Evolutionary conservation across 2,329 filamentous ascomycete species (phyloP), one percentile per base, ranked within the genome.

Genomic region (Knoxdaviesia proteae): DNA sequence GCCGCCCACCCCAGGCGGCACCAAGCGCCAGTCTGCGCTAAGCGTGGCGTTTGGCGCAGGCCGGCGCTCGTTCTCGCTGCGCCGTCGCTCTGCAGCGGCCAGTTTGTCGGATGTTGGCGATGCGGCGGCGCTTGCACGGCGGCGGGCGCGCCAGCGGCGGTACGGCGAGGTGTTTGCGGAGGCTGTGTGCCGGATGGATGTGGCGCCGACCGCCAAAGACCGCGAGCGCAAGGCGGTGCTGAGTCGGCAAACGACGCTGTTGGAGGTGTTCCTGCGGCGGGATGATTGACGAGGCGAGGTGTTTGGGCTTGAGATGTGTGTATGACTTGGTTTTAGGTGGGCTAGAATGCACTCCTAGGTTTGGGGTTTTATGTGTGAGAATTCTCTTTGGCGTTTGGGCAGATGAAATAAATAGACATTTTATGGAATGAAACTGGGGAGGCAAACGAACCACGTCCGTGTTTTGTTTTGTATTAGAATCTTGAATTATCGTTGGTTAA

Each of bases 131-230:
- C 37, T 56, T 40, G 64, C 65, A 0, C 70, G 68, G 48, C 64
- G 77, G 43, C 63, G 71, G 47, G 63, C 66, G 2, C 68, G 77
- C 42, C 74, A 80, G 57, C 68, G 60, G 45, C 67, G 65, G 35
- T 72, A 79, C 36, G 77, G 80, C 0, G 69, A 74, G 41, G 59
- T 84, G 0, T 79, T 90, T 49, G 71, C 73, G 1, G 61, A 62
- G 1, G 63, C 73, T 0, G 63, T 84, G 8, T 78, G 86, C 46
- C 67, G 77, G 6, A 55, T 61, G 2, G 54, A 61, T 2, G 32
- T 44, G 37, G 51, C 42, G 35, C 51, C 50, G 35, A 62, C 58
- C 45, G 61, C 61, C 3, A 66, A 71, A 57, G 78, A 81, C 11
- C 38, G 40, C n/a, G 46, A 48, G 46, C 71, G 61, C 49, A 76